A percentile compares a stretch with the other conserved stretches of the same genome.
Evolutionary conservation across 1,139 yeast genomes (phyloP).

Genomic region (Diutina neorugosa): DNA sequence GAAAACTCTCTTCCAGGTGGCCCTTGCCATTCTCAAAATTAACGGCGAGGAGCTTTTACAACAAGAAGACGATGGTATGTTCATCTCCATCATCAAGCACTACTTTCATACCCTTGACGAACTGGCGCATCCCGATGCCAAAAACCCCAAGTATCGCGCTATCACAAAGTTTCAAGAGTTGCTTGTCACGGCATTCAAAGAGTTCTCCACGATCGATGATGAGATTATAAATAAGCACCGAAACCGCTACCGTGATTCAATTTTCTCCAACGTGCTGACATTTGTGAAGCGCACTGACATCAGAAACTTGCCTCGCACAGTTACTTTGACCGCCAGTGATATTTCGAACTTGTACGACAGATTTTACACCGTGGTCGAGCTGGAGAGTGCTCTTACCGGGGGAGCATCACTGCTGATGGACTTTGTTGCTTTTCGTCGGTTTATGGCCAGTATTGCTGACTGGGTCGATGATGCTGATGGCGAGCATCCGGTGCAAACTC

Average conservation of each 20-base stretch:
- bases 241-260: constrained; percentile 58
- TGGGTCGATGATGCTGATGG: constrained; percentile 36
- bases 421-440: constrained; percentile 54
- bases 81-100: constrained; percentile 72
- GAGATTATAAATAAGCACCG: constrained; percentile 60
- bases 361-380: constrained; percentile 66
- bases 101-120: constrained; percentile 73
- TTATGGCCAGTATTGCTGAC: constrained; percentile 71
- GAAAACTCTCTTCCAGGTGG: constrained; percentile 82
- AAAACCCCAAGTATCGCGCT: constrained; percentile 49
- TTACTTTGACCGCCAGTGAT: constrained; percentile 44
- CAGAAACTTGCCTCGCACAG: constrained; percentile 68
- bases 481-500: constrained; percentile 15
- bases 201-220: constrained; percentile 72
- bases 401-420: constrained; percentile 65
- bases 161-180: constrained; percentile 84
- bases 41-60: constrained; percentile 75
- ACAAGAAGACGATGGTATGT: constrained; percentile 86
- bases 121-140: constrained; percentile 65
- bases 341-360: constrained; percentile 72
- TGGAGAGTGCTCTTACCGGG: constrained; percentile 48
- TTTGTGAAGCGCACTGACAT: constrained; percentile 89
- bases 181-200: constrained; percentile 84
- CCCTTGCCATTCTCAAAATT: constrained; percentile 73
- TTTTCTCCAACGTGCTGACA: constrained; percentile 73